phyloP scores from a whole-genome alignment of 208 protist genomes.

The Leishmania tarentolae region DNA sequence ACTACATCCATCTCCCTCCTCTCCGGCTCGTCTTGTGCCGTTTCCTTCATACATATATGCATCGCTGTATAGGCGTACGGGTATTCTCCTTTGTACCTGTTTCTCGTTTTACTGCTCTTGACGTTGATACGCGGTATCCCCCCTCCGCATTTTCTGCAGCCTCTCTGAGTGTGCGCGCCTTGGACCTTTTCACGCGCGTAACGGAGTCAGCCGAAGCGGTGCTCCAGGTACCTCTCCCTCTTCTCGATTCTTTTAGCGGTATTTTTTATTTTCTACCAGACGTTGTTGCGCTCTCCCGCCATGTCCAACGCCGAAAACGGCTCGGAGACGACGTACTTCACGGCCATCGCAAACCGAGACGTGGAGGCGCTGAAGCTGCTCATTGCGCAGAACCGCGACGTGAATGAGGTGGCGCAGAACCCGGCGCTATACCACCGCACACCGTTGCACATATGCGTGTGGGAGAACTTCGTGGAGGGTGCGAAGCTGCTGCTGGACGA shows the following conservation, averaged over 20 bases:
- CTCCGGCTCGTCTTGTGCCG: neutral
- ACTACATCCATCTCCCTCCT: neutral
- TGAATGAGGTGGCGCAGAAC: slow-evolving; percentile 34
- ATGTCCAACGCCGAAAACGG: slow-evolving; percentile 7
- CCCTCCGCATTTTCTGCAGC: neutral
- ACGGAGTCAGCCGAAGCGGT: neutral
- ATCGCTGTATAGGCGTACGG: no score
- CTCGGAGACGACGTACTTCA: slow-evolving; percentile 34
- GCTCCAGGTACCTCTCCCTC: neutral
- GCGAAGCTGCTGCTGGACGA: slow-evolving; percentile 49
- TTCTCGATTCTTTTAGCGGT: neutral
- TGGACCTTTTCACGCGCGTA: neutral
- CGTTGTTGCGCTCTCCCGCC: neutral
- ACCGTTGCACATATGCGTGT: slow-evolving; percentile 56
- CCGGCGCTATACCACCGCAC: slow-evolving; percentile 41
- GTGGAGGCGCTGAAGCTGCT: slow-evolving; percentile 30
- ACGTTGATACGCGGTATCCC: neutral
- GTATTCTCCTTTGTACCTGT: neutral
- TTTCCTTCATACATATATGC: no score
- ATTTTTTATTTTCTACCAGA: neutral
- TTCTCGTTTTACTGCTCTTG: neutral
- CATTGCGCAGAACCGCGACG: slow-evolving; percentile 33
- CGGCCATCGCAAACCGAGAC: slow-evolving; percentile 36
- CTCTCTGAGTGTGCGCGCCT: no score
- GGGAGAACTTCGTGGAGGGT: slow-evolving; percentile 47